phyloP scores from a whole-genome alignment of 2,329 filamentous ascomycete genomes.

The Pseudopithomyces chartarum region DNA sequence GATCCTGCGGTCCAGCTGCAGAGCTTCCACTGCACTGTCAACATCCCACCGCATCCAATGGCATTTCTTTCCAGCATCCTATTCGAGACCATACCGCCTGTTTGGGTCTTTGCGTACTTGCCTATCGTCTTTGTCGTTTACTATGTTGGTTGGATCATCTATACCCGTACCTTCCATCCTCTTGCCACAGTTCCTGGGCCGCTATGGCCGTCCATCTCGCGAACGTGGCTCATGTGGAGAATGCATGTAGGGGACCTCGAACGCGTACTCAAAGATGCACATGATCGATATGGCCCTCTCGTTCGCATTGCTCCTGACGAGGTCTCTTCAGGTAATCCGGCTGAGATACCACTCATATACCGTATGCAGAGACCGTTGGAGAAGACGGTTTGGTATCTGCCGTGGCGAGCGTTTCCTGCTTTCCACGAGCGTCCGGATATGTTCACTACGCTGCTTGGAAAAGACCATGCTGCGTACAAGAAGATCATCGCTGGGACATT shows the following conservation, averaged over 20 bases:
- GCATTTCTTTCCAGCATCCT: background rate
- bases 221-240: conserved; percentile 22
- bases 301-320: conserved; percentile 55
- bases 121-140: conserved; percentile 7
- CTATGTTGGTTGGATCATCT: conserved; percentile 13
- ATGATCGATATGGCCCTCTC: conserved; percentile 43
- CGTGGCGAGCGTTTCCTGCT: conserved; percentile 14
- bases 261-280: conserved; percentile 9
- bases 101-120: conserved; percentile 1
- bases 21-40: background rate
- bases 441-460: conserved; percentile 18
- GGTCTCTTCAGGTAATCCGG: conserved; percentile 8
- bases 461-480: conserved; percentile 16
- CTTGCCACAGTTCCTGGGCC: conserved; percentile 23
- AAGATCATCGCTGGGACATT: conserved; percentile 16
- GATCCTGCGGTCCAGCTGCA: background rate
- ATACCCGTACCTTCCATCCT: conserved; percentile 15
- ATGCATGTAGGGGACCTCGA: conserved; percentile 18
- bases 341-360: conserved; percentile 20
- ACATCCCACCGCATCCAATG: background rate
- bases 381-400: conserved; percentile 25
- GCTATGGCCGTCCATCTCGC: conserved; percentile 23
- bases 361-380: conserved; percentile 16
- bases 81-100: background rate
- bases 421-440: conserved; percentile 15